Evolutionary conservation across 2,329 filamentous ascomycete species (phyloP).

Genomic region (Hypoxylon sp.): DNA sequence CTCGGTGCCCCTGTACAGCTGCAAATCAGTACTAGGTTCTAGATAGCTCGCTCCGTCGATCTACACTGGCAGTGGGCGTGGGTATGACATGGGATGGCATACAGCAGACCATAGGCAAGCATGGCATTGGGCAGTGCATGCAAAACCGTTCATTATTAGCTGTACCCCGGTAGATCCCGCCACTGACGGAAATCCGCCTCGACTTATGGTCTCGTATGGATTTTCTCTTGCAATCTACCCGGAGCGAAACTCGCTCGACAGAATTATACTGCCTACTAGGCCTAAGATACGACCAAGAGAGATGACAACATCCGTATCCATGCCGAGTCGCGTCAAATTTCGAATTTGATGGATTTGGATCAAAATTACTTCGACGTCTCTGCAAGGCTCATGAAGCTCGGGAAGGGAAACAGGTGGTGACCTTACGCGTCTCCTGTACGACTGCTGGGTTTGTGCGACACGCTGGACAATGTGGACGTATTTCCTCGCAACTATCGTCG

Average conservation of each 20-base stretch:
- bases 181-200: slow-evolving; percentile 39
- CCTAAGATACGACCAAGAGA: slow-evolving; percentile 19
- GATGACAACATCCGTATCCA: slow-evolving; percentile 24
- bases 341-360: slow-evolving; percentile 46
- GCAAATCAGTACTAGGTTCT: slow-evolving; percentile 36
- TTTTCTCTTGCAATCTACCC: slow-evolving; percentile 30
- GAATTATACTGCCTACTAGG: slow-evolving; percentile 22
- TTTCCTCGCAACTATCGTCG: slow-evolving; percentile 46
- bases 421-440: slow-evolving; percentile 49
- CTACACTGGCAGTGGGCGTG: slow-evolving; percentile 38
- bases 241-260: slow-evolving; percentile 22
- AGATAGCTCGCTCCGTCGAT: slow-evolving; percentile 43
- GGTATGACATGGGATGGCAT: slow-evolving; percentile 31
- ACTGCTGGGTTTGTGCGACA: slow-evolving; percentile 47
- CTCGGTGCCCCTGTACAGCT: slow-evolving; percentile 24
- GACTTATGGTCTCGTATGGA: slow-evolving; percentile 29
- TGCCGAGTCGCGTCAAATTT: slow-evolving; percentile 18
- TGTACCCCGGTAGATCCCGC: slow-evolving; percentile 44
- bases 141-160: slow-evolving; percentile 34
- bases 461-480: slow-evolving; percentile 50
- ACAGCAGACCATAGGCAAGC: slow-evolving; percentile 30
- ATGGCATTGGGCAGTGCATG: slow-evolving; percentile 39
- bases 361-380: slow-evolving; percentile 34
- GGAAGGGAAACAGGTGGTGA: slow-evolving; percentile 48
- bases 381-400: slow-evolving; percentile 49